Evolutionary conservation across 805 yeast species (phyloP), one percentile per base, ranked within the genome.

Genomic region (Myxozyma sirexii): DNA sequence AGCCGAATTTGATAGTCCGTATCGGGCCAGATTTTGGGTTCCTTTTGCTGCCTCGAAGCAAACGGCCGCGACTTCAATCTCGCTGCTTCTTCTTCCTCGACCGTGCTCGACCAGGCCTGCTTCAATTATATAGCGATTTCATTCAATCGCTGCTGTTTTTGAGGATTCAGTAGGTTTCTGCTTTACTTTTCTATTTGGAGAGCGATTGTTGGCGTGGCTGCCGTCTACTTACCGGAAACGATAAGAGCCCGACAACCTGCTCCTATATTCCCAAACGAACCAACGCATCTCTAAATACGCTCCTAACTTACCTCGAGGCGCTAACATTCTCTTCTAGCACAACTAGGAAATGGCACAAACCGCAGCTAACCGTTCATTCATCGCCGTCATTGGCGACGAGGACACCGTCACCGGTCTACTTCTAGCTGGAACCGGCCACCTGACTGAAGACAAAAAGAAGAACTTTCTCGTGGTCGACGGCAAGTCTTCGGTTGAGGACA

Each of bases 351-450:
- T 62, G 66, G 27, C 66, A 15, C 66, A 62, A 42, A 56, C 63
- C 21, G 58, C 66, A 6, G 42, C 82, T 62, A 88, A 91, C 72
- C 86, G 99, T 70, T 82, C 87, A 41, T 80, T 92, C 67, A 79
- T 94, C 59, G 98, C 97, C 12, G 96, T 92, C 41, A 90, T 94
- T 70, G 99, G 97, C 17, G 99, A 94, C 71, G 99, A 94, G 48
- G 98, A 94, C 72, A 88, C 98, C 23, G 92, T 94, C 61, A 94
- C 99, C 1, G 99, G 99, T 2, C 83, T 94, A 80, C 79, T 94
- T 37, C 81, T 94, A 59, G 99, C 99, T 0, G 99, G 99, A 29
- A 85, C 90, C 59, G 99, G 99, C 26, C 96, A 93, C 71, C 85
- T 91, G 21, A 65, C 77, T 24, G 80, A 76, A 54, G 79, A 84